Base-by-base conservation (phyloP, 2,329 filamentous ascomycete species). In the Aspergillus udagawae region DNA sequence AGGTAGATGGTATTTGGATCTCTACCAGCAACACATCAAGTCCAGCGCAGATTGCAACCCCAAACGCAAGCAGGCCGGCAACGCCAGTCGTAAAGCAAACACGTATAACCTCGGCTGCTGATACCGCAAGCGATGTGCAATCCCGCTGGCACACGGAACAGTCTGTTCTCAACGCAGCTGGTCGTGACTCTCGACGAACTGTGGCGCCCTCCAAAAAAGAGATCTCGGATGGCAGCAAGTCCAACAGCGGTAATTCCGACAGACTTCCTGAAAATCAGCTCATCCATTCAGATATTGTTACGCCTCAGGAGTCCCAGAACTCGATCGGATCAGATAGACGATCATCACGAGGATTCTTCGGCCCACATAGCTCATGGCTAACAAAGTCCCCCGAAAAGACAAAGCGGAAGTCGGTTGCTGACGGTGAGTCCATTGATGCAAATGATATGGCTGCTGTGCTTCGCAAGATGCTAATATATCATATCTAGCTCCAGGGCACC, bases 1-100 rank as follows among this genome's bases (percentile, higher is more conserved):
- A 93, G 69, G 84, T 96, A 7, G 90, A 96, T 62, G 92, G 91
- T 3, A 92, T 97, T 52, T 91, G 89, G 87, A 85, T 89, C 51
- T 87, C 85, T 25, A 77, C 79, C 52, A 79, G 79, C 27, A 75
- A 68, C 53, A 73, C 71, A 54, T 73, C 70, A 12, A 54, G 56
- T 4, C 65, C 63, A 27, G 71, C 55, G 28, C 58, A 61, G 10
- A 54, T 61, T 1, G 65, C 55, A 20, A 70, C 67, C n/a, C 62
- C 70, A 7, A 61, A 54, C 23, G 59, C 45, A 49, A 65, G 60
- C 20, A 61, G 56, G 38, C 52, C 67, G 3, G 50, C 54, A 41
- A 42, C 49, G 6, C 49, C 54, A 5, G 8, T 51, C 5, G 44
- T 23, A 47, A 47, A 23, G 20, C 44, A 25, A 23, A 3, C 21